Evolutionary conservation across 768 basidiomycete species (phyloP), one percentile per base, ranked within the genome.

Genomic region (Naganishia friedmannii): DNA sequence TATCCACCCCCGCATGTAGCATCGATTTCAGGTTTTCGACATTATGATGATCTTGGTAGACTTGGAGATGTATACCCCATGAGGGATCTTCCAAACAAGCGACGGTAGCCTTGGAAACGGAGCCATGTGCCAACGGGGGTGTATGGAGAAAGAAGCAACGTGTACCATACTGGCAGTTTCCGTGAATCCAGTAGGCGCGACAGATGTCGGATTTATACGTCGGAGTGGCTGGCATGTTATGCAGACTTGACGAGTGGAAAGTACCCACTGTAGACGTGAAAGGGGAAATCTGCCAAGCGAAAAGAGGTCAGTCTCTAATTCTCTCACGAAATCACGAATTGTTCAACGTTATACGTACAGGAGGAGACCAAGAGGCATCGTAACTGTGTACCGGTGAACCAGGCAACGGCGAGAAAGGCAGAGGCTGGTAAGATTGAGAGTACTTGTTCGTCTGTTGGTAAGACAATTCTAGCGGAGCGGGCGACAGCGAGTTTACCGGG

Each of bases 151-250:
- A 66, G 17, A 53, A 66, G 19, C 65, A 66, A 32, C 65, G 65
- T n/a, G 48, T 12, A 26, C 53, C 23, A 23, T 66, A 66, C 9
- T 19, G 48, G 29, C 65, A 66, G 17, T 66, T 45, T 1, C 65
- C 65, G 15, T 51, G 34, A 21, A 66, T 53, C 65, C 65, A 66
- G 48, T 53, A 66, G 17, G 65, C 31, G 21, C 48, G 65, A 26
- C 65, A 66, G 28, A 66, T 66, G 34, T 66, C 65, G 34, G 48
- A 53, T n/a, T 66, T 66, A 29, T 66, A 66, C 9, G 29, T 51
- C 45, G 51, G 65, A 51, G 46, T 31, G n/a, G 21, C 26, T 32
- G 28, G 48, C 8, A 28, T 34, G 48, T 42, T 23, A 5, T 15
- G 23, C 2, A 26, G 21, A 21, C 13, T 21, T 4, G 48, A n/a